phyloP scores from a whole-genome alignment of 306 rosid species.

The Potentilla sterilis region DNA sequence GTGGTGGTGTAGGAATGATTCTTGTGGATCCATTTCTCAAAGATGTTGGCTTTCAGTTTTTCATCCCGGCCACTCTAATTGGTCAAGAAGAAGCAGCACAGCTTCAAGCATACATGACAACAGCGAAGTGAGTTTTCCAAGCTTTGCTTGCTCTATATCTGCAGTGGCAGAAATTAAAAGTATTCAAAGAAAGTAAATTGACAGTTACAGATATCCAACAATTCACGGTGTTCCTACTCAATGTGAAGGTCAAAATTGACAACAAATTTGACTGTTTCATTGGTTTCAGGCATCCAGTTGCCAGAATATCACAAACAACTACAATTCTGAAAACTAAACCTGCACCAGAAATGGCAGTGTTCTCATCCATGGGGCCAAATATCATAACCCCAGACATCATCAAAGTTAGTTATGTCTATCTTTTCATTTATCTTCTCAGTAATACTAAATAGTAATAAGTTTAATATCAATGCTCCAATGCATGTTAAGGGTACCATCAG shows the following conservation, averaged over 20 bases:
- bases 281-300: constrained; percentile 50
- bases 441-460: background rate
- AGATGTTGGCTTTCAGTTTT: constrained; percentile 56
- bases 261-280: constrained; percentile 21
- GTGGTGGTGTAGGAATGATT: constrained; percentile 74
- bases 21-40: constrained; percentile 55
- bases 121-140: constrained; percentile 50
- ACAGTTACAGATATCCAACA: background rate
- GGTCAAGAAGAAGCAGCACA: constrained; percentile 53
- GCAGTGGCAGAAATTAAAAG: constrained; percentile 3
- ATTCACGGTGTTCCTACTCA: background rate
- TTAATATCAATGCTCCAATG: background rate
- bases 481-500: background rate
- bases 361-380: constrained; percentile 71
- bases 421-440: background rate
- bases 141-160: constrained; percentile 2
- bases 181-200: background rate
- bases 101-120: constrained; percentile 55
- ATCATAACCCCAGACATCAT: constrained; percentile 58
- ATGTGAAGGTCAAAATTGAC: background rate
- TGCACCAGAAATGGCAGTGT: constrained; percentile 62
- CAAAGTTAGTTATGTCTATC: constrained; percentile 40
- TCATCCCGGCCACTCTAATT: constrained; percentile 59
- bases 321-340: constrained; percentile 49
- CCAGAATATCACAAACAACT: constrained; percentile 43